Evolutionary conservation across 2,329 filamentous ascomycete genomes (phyloP).

Genomic region (Beauveria rudraprayagi): DNA sequence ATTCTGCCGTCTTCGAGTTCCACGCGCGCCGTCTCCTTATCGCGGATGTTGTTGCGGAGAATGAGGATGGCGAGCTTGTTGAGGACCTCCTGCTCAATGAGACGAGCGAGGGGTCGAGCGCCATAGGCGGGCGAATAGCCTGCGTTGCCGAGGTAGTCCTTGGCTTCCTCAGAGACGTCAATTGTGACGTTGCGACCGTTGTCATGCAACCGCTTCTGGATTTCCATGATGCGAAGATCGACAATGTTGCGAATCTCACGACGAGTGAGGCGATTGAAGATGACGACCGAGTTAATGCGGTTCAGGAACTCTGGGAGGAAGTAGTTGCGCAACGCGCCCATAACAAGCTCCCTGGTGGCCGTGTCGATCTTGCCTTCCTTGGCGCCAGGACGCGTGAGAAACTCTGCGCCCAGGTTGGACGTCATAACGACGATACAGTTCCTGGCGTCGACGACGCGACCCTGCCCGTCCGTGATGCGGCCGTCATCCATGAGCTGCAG

Average conservation of each 20-base stretch:
- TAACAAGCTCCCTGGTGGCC: constrained; percentile 80
- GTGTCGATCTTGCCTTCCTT: constrained; percentile 80
- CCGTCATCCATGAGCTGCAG: constrained; percentile 99
- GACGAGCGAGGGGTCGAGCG: constrained; percentile 74
- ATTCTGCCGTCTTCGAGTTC: constrained; percentile 74
- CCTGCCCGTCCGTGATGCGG: constrained; percentile 96
- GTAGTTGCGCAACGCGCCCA: constrained; percentile 84
- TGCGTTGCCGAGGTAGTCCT: constrained; percentile 83
- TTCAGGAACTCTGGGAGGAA: constrained; percentile 99
- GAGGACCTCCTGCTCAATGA: constrained; percentile 96
- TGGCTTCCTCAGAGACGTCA: constrained; percentile 73
- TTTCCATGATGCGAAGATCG: constrained; percentile 77
- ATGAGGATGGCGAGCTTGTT: constrained; percentile 90
- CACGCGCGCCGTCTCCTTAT: constrained; percentile 77
- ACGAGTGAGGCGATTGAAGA: constrained; percentile 93
- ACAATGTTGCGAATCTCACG: constrained; percentile 92
- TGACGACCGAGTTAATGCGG: constrained; percentile 90
- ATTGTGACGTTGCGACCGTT: constrained; percentile 86
- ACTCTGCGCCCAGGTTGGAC: constrained; percentile 92
- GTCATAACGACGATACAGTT: constrained; percentile 99
- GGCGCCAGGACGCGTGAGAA: constrained; percentile 69
- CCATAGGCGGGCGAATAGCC: constrained; percentile 96
- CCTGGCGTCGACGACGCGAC: constrained; percentile 84
- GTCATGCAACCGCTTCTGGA: constrained; percentile 79
- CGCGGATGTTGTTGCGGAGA: constrained; percentile 71